phyloP scores from a whole-genome alignment of 1,284 basidiomycete species.

The Apiotrichum laibachii region DNA sequence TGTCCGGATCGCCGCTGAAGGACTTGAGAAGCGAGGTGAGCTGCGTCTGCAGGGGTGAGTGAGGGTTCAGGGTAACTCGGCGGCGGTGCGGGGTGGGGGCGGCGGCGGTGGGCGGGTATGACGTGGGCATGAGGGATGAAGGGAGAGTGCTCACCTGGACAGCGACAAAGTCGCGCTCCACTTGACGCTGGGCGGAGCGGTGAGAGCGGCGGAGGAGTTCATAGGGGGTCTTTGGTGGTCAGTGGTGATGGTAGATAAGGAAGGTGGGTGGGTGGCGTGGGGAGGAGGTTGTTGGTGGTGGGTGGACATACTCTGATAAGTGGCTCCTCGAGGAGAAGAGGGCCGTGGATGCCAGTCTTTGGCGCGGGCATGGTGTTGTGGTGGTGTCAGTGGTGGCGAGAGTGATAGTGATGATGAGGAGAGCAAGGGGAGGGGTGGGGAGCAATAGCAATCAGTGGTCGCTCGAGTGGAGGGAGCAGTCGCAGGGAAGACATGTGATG shows the following conservation, averaged over 20 bases:
- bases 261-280: neutral
- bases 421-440: too few relatives aligned
- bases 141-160: constrained; percentile 12
- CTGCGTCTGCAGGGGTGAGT: constrained; percentile 11
- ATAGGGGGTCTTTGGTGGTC: constrained; percentile 45
- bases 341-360: constrained; percentile 23
- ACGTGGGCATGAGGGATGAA: neutral
- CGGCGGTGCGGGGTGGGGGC: neutral
- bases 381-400: neutral
- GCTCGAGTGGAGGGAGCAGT: too few relatives aligned
- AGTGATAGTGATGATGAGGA: neutral
- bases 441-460: too few relatives aligned
- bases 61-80: neutral
- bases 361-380: constrained; percentile 15
- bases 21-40: constrained; percentile 26
- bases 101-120: neutral
- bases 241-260: neutral
- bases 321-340: constrained; percentile 44
- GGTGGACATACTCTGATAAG: constrained; percentile 38
- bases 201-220: constrained; percentile 51
- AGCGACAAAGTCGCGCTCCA: constrained; percentile 50
- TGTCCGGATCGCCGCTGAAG: constrained; percentile 21
- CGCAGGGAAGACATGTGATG: too few relatives aligned
- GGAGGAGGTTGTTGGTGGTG: too few relatives aligned
- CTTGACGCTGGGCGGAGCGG: constrained; percentile 49